These are phyloP conservation scores for Paracorniculantispora psalliotae DNA, from an alignment of 2,329 filamentous ascomycete genomes.

Conservation along the genomic window DNA sequence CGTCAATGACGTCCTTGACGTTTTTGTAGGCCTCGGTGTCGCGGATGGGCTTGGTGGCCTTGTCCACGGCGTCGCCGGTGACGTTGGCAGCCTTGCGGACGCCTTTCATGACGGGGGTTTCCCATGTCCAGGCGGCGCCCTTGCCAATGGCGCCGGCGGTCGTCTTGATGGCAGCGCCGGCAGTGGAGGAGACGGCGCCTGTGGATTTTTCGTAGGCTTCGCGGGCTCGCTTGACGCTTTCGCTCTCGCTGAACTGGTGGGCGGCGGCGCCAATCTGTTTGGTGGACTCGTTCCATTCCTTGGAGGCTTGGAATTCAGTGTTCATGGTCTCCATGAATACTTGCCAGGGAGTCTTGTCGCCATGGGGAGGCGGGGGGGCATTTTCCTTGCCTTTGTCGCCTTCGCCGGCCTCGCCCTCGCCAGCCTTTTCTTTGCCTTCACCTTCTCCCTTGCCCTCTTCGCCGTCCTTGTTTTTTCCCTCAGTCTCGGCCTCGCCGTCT, in stretches of 20 bases:
- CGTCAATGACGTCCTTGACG: constrained; percentile 93
- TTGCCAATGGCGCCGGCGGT: constrained; percentile 86
- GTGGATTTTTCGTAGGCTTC: constrained; percentile 85
- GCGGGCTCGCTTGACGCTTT: constrained; percentile 78
- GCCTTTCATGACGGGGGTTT: constrained; percentile 88
- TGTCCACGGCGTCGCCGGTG: constrained; percentile 83
- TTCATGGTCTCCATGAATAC: constrained; percentile 97
- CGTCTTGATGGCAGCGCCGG: constrained; percentile 73
- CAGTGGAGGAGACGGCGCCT: constrained; percentile 73
- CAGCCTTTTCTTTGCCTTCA: constrained; percentile 31
- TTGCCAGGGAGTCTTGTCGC: constrained; percentile 97
- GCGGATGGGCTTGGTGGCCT: constrained; percentile 88
- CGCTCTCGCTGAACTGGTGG: constrained; percentile 88
- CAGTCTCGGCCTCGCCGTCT: constrained; percentile 35
- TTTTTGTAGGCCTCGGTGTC: constrained; percentile 93
- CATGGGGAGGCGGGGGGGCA: constrained; percentile 83
- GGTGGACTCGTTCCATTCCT: constrained; percentile 98
- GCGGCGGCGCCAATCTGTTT: constrained; percentile 88
- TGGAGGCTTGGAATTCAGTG: constrained; percentile 89
- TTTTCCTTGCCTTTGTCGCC: constrained; percentile 54
- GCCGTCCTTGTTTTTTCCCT: constrained; percentile 32
- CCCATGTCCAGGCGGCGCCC: constrained; percentile 94
- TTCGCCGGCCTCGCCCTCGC: constrained; percentile 42
- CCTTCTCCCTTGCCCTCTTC: constrained; percentile 25
- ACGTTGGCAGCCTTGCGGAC: constrained; percentile 79